Conservation (phyloP, 1,284 basidiomycete genomes). For the Ganoderma resinaceum region DNA sequence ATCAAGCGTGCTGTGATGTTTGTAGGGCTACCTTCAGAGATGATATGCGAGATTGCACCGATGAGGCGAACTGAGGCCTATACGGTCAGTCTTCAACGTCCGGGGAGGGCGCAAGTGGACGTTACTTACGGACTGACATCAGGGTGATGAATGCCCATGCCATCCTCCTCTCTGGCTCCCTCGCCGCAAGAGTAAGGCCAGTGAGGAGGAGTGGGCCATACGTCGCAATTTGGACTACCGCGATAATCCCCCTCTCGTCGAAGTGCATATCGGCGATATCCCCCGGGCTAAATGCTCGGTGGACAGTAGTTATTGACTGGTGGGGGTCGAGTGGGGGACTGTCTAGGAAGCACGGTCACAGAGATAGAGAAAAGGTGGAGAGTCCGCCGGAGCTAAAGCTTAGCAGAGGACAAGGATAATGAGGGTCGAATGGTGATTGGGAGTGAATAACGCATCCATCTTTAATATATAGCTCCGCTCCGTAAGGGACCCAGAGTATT, state of each 20-base stretch:
- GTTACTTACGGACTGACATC: neutral
- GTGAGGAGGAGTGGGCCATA: conserved; percentile 60
- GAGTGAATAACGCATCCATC: neutral
- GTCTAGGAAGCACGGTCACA: neutral
- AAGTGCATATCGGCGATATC: conserved; percentile 9
- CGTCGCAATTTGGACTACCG: conserved; percentile 36
- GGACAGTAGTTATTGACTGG: neutral
- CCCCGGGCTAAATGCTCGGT: neutral
- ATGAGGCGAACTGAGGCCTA: conserved; percentile 56
- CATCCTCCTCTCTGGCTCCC: neutral
- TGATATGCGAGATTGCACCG: conserved; percentile 61
- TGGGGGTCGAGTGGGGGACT: neutral
- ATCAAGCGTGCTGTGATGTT: conserved; percentile 54
- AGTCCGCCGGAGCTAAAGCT: neutral
- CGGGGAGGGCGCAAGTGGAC: neutral
- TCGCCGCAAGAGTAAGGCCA: conserved; percentile 48
- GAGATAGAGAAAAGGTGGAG: neutral
- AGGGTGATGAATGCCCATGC: neutral
- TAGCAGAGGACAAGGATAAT: neutral
- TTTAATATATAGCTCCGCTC: neutral
- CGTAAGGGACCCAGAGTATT: no score
- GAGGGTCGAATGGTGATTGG: neutral
- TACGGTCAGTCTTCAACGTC: neutral
- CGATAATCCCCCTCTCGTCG: conserved; percentile 28
- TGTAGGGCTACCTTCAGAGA: conserved; percentile 50